Conservation (phyloP, 768 basidiomycete species). For the Lentinula sp. region DNA sequence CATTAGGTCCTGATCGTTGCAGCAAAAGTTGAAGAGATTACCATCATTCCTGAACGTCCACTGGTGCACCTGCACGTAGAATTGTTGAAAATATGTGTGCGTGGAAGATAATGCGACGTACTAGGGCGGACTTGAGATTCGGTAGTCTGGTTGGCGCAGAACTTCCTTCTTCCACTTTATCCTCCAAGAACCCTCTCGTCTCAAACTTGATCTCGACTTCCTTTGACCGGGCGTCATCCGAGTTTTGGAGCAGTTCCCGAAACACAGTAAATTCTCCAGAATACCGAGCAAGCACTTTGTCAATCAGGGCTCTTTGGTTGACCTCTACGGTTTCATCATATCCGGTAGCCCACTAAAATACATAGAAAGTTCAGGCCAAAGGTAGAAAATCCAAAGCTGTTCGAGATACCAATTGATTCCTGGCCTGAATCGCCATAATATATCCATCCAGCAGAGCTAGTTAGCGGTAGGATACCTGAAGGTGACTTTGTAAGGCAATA, state of each 20-base stretch:
- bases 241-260: slow-evolving; percentile 89
- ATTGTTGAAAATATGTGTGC: neutral
- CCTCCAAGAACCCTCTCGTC: slow-evolving; percentile 44
- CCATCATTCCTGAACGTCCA: slow-evolving; percentile 89
- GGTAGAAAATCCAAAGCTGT: neutral
- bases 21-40: neutral
- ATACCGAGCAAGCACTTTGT: slow-evolving; percentile 94
- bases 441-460: neutral
- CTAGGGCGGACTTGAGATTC: slow-evolving; percentile 59
- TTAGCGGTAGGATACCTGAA: no score
- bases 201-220: slow-evolving; percentile 78
- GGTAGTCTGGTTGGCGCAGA: slow-evolving; percentile 30
- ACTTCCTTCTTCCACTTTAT: slow-evolving; percentile 11
- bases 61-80: slow-evolving; percentile 51
- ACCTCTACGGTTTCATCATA: slow-evolving; percentile 9
- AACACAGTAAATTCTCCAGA: slow-evolving; percentile 82
- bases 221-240: slow-evolving; percentile 81
- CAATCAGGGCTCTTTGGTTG: slow-evolving; percentile 93
- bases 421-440: neutral
- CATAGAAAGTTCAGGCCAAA: neutral
- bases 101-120: slow-evolving; percentile 19
- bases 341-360: slow-evolving; percentile 5
- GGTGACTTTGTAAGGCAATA: no score
- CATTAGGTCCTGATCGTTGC: slow-evolving; percentile 60
- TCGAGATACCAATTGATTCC: neutral